A percentile compares a stretch with the other conserved stretches of the same genome.
Conservation (phyloP, 2,329 filamentous ascomycete species). For the Nemania sp. region DNA sequence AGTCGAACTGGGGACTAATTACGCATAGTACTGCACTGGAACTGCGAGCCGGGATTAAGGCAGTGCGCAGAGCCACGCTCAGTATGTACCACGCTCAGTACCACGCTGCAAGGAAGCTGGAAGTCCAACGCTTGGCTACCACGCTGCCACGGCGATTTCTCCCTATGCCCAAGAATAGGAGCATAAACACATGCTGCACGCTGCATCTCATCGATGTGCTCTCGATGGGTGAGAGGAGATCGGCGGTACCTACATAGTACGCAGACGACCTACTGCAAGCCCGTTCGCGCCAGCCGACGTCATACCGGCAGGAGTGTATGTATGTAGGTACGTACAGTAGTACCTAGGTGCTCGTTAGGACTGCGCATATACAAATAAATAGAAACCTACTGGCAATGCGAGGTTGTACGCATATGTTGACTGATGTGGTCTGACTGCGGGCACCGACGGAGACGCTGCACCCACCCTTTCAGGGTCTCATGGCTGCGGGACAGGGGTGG, state of each 20-base stretch:
- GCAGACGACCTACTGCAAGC: no score
- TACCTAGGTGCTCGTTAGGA: no score
- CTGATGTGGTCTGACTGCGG: constrained; percentile 2
- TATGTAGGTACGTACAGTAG: no score
- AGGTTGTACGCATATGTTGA: not conserved
- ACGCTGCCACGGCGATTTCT: constrained; percentile 1
- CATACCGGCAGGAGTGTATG: no score
- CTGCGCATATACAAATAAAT: no score
- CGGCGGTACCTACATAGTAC: no score
- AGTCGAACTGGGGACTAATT: not conserved
- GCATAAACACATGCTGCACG: not conserved
- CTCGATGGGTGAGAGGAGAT: constrained; percentile 3
- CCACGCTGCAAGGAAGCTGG: not conserved
- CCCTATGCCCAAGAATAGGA: constrained; percentile 1
- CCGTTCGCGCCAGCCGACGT: no score
- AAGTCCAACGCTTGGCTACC: not conserved
- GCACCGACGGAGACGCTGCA: constrained; percentile 4
- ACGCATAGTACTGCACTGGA: not conserved
- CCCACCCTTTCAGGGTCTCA: constrained; percentile 10
- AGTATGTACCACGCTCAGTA: no score
- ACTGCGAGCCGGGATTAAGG: not conserved
- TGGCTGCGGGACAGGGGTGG: constrained; percentile 8
- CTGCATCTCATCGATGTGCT: not conserved
- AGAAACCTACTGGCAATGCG: no score
- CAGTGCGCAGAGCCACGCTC: not conserved